Conservation (phyloP, 2,329 filamentous ascomycete genomes). For the Aquanectria penicillioides region DNA sequence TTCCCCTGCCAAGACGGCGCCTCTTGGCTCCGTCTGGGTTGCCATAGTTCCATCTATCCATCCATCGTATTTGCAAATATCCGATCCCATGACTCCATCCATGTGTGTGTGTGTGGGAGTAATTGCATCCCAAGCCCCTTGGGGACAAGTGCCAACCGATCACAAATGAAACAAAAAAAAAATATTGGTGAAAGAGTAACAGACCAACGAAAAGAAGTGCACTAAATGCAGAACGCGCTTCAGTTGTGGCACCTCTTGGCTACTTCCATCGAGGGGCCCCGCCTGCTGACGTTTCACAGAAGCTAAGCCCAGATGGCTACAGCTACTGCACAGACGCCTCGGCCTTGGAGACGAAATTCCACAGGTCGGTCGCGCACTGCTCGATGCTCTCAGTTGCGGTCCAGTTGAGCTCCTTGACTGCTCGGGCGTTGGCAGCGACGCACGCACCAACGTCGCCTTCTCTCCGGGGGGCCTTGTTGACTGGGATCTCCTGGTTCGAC, state of each 20-base stretch:
- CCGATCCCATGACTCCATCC: not conserved
- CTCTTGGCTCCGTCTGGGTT: too few species aligned
- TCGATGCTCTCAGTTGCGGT: conserved; percentile 24
- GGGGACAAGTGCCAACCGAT: not conserved
- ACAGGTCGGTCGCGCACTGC: conserved; percentile 26
- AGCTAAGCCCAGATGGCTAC: too few species aligned
- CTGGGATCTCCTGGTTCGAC: conserved; percentile 48
- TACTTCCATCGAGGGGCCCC: too few species aligned
- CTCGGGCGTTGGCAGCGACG: conserved; percentile 53
- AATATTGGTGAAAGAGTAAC: not conserved
- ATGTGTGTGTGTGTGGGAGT: too few species aligned
- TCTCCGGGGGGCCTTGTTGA: conserved; percentile 48
- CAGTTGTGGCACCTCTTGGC: too few species aligned
- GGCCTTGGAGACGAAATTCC: conserved; percentile 25
- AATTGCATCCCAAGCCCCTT: not conserved
- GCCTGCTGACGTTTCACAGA: too few species aligned
- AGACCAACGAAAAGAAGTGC: too few species aligned
- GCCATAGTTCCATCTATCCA: not conserved
- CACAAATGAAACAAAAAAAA: conserved; percentile 8
- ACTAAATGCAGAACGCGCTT: too few species aligned
- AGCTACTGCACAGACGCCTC: too few species aligned
- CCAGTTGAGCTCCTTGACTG: conserved; percentile 55
- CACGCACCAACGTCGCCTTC: conserved; percentile 56
- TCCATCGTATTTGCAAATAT: conserved; percentile 1
- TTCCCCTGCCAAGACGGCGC: not conserved